Evolutionary conservation across 306 rosid genomes (phyloP).

Genomic region (Vicia villosa): DNA sequence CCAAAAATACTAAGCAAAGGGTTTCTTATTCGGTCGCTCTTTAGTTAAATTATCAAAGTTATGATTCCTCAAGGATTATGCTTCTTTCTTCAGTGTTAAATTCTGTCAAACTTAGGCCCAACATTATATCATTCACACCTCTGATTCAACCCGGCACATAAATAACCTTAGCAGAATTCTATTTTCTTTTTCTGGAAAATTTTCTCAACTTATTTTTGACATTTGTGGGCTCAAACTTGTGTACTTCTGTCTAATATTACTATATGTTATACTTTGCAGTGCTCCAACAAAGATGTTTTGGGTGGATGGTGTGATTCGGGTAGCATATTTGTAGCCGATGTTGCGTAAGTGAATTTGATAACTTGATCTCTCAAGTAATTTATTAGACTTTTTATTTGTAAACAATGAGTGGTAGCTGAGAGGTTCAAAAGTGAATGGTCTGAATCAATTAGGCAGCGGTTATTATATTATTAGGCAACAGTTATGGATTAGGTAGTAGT

Average conservation of each 20-base stretch:
- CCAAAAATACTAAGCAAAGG: background rate
- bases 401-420: no score
- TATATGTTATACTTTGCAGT: conserved; percentile 59
- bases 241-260: conserved; percentile 28
- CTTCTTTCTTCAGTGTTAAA: background rate
- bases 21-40: background rate
- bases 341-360: conserved; percentile 38
- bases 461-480: no score
- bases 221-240: background rate
- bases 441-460: no score
- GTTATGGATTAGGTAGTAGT: no score
- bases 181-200: background rate
- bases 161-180: conserved; percentile 9
- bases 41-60: no score
- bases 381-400: background rate
- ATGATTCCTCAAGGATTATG: background rate
- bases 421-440: no score
- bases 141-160: conserved; percentile 1
- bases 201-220: background rate
- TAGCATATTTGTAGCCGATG: conserved; percentile 71
- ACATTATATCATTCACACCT: background rate
- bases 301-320: conserved; percentile 96
- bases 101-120: background rate
- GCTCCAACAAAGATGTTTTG: conserved; percentile 69
- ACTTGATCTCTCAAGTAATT: background rate